Evolutionary conservation across 768 basidiomycete genomes (phyloP).

Genomic region (Antrodiella citrinella): DNA sequence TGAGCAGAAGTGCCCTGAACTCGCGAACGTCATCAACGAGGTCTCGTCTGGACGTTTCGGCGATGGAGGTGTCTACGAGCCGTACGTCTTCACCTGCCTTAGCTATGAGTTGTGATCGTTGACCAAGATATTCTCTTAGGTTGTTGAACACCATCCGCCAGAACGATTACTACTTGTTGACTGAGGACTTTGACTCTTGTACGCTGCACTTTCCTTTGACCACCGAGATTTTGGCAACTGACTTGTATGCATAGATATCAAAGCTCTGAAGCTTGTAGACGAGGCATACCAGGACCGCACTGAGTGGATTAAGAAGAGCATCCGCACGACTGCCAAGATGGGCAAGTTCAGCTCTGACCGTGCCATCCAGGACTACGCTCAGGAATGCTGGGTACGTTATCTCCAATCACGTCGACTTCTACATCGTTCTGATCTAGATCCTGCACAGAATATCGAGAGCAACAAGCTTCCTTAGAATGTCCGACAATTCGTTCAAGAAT

Average conservation of each 20-base stretch:
- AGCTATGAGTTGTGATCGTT: too few species aligned
- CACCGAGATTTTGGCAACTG: too few species aligned
- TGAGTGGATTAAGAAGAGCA: conserved; percentile 90
- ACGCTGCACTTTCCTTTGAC: conserved; percentile 18
- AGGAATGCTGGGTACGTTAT: conserved; percentile 29
- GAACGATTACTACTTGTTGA: conserved; percentile 71
- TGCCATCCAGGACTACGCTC: conserved; percentile 87
- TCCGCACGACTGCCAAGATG: conserved; percentile 85
- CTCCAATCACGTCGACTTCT: background rate
- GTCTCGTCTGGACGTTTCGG: conserved; percentile 79
- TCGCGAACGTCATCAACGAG: conserved; percentile 71
- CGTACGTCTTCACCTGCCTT: conserved; percentile 43
- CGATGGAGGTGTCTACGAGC: conserved; percentile 73
- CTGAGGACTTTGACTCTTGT: conserved; percentile 96
- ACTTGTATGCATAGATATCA: too few species aligned
- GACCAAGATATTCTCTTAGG: too few species aligned
- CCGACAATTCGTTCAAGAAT: background rate
- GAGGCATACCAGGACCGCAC: conserved; percentile 76
- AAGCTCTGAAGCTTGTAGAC: conserved; percentile 81
- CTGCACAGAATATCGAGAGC: conserved; percentile 20
- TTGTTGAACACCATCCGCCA: conserved; percentile 71
- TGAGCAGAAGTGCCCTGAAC: conserved; percentile 74
- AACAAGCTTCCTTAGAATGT: conserved; percentile 12
- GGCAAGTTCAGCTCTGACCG: conserved; percentile 96
- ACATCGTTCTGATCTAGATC: background rate